Evolutionary conservation across 345 rosid species (phyloP), one percentile per base, ranked within the genome.

Genomic region (Gossypium bickii): DNA sequence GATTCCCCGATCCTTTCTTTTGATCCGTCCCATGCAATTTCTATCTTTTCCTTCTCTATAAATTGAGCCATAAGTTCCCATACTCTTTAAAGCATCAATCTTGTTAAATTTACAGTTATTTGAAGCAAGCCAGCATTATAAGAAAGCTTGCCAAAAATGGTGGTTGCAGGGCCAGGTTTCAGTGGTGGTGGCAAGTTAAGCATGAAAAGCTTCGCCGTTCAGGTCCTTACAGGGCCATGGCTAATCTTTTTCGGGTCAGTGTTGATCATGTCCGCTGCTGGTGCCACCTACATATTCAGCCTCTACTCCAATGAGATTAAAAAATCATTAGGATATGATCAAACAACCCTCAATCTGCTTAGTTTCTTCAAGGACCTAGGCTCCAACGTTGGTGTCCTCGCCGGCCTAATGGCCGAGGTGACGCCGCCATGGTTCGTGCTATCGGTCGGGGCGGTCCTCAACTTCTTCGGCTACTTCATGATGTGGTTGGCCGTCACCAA

Each of bases 341-440:
- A 90, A 72, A 77, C 86, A 9, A 88, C 94, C 51, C 78, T 90
- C 67, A 88, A 77, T 74, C 77, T 86, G 20, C 85, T 90, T 22
- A 84, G 92, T 71, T 88, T 86, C 83, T 90, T 84, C 85, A 90
- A 90, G 55, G 94, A 90, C 41, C 62, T 90, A 0, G 94, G 92
- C 1, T 70, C 83, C 57, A 86, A 86, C 62, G 86, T 90, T 0
- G 89, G 94, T 3, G 56, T 90, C 41, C 80, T 85, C 1, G 75
- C 94, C 2, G 92, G 94, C 17, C 84, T 90, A 2, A 80, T 90
- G 62, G 86, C 83, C 48, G 94, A 90, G 83, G 81, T 90, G 12
- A 84, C 90, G 0, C 94, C 92, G 0, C 88, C 92, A 0, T 90
- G 94, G 94, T 87, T 85, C 55, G 88, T 86, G n/a, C 84, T 90